Evolutionary conservation across 192 early-diverging fungal genomes (phyloP), one percentile per base, ranked within the genome.

Genomic region (Chytriomyces sp.): DNA sequence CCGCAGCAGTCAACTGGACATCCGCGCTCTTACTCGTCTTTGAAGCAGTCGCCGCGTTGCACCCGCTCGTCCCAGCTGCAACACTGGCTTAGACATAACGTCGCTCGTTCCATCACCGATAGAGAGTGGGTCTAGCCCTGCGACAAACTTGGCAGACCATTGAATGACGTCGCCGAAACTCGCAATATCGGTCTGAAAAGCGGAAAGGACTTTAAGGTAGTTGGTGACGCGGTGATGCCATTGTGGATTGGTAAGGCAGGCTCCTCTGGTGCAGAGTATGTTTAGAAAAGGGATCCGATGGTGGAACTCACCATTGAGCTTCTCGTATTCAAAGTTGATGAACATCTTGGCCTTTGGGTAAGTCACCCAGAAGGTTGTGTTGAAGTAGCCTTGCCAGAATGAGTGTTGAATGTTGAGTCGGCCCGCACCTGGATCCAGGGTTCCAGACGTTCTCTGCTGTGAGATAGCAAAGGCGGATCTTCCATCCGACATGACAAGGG

Each of bases 331-430:
- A 59, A 74, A 74, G 22, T 65, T 65, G 52, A 58, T 52, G 41
- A 74, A 74, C 62, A 74, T 64, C 54, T 74, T 74, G 36, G 73
- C 73, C 39, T 74, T 74, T 14, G 73, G 73, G 39, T 56, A 74
- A 6, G 8, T 33, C 53, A 39, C 22, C 31, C 55, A 61, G 26
- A 74, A 64, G 6, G 49, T 28, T 4, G 61, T 32, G 39, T 66
- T 74, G 57, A 74, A 37, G 52, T 65, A 74, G 30, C 63, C 22
- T 19, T 38, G 44, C 73, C 73, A 74, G 32, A 74, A 74, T 5
- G 40, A 12, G 34, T 73, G 71, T 34, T 39, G 52, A 53, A 73
- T 63, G 6, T 5, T 34, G 30, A 53, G 6, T 17, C 55, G 71
- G 0, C 71, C 71, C 17, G 59, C 59, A 52, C 58, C 58, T 7